Conservation (phyloP, 371 early-diverging fungal genomes). For the Apophysomyces trapeziformis region DNA sequence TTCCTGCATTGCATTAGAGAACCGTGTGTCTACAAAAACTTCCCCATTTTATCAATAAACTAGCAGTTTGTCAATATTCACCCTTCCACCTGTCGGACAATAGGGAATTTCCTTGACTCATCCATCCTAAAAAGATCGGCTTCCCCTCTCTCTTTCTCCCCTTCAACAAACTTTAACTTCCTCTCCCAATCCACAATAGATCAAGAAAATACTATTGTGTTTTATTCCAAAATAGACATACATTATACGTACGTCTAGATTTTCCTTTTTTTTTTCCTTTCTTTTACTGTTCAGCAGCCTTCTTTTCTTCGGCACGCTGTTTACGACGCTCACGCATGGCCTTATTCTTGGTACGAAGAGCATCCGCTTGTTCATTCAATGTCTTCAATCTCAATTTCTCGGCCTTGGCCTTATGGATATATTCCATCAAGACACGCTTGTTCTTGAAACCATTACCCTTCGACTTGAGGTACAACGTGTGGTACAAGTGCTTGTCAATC, state of each 20-base stretch:
- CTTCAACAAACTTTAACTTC: not conserved
- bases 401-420: conserved; percentile 99
- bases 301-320: conserved; percentile 86
- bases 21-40: too few species aligned
- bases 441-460: conserved; percentile 99
- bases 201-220: too few species aligned
- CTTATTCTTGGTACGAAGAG: conserved; percentile 96
- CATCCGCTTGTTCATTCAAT: conserved; percentile 98
- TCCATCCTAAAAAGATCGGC: too few species aligned
- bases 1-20: too few species aligned
- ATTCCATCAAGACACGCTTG: conserved; percentile 99
- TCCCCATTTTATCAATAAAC: too few species aligned
- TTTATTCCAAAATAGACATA: not conserved
- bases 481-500: conserved; percentile 99
- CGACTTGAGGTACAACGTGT: conserved; percentile 95
- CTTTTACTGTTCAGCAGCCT: conserved; percentile 52
- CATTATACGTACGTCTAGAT: not conserved
- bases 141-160: too few species aligned
- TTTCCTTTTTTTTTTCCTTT: not conserved
- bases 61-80: too few species aligned
- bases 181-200: not conserved
- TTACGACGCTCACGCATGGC: conserved; percentile 94
- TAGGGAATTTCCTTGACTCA: too few species aligned
- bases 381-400: conserved; percentile 96
- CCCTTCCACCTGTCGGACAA: too few species aligned